Percentiles rank a stretch among this genome's conserved stretches.
phyloP scores from a whole-genome alignment of 2,329 filamentous ascomycete species.

The Penicillium verrucosum region DNA sequence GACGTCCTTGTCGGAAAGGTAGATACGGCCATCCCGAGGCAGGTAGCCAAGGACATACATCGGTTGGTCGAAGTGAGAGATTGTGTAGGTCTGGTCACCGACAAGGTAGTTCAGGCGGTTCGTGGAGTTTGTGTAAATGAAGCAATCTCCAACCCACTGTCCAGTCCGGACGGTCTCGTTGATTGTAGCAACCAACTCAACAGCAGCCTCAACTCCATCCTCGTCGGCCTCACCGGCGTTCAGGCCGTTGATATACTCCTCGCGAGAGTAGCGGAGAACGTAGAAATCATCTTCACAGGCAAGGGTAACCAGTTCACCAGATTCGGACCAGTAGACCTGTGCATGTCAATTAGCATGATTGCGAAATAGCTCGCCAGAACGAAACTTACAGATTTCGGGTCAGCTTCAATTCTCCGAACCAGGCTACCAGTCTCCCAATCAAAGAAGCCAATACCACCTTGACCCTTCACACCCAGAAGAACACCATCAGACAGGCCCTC shows the following conservation, averaged over 20 bases:
- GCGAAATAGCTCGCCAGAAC: neutral
- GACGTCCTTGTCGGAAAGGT: constrained; percentile 94
- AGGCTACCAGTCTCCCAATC: constrained; percentile 91
- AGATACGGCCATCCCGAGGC: constrained; percentile 89
- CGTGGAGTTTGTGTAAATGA: constrained; percentile 96
- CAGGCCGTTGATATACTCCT: constrained; percentile 79
- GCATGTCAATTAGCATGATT: constrained; percentile 12
- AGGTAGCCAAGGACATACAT: constrained; percentile 97
- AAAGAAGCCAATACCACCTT: constrained; percentile 92
- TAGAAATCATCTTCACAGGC: constrained; percentile 96
- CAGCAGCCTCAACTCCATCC: constrained; percentile 91
- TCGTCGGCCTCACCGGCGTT: constrained; percentile 79
- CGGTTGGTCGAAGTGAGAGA: constrained; percentile 92
- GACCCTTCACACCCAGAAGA: constrained; percentile 88
- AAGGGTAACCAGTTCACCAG: constrained; percentile 85
- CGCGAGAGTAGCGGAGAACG: constrained; percentile 84
- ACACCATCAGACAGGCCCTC: constrained; percentile 87
- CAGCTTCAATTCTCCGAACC: constrained; percentile 85
- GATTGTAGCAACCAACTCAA: constrained; percentile 94
- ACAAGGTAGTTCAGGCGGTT: constrained; percentile 98
- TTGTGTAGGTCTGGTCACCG: constrained; percentile 94
- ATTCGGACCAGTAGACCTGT: constrained; percentile 95
- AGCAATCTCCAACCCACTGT: constrained; percentile 97
- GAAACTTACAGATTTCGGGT: constrained; percentile 56
- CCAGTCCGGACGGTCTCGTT: constrained; percentile 90